Conservation (phyloP, 371 early-diverging fungal genomes). For the Rhizopus sp. region DNA sequence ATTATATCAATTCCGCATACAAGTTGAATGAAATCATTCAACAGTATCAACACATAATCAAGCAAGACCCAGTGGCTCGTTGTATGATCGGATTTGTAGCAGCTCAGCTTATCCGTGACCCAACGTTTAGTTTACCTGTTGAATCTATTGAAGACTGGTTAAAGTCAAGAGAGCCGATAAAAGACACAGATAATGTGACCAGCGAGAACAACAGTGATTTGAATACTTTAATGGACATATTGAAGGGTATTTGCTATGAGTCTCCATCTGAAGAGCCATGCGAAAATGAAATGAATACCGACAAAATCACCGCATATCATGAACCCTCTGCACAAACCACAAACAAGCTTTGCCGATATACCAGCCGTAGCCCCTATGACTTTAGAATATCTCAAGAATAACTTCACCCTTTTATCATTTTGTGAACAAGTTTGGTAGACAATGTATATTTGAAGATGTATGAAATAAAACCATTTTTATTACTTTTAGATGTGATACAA, state of each 20-base stretch:
- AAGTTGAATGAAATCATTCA: not conserved
- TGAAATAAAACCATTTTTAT: no score
- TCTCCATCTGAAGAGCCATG: not conserved
- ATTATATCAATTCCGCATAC: not conserved
- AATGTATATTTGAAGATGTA: no score
- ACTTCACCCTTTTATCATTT: no score
- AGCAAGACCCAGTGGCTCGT: slow-evolving; percentile 11
- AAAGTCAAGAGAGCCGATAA: not conserved
- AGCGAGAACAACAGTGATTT: not conserved
- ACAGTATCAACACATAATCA: slow-evolving; percentile 10
- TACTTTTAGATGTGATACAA: no score
- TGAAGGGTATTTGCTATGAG: not conserved
- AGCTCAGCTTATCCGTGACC: slow-evolving; percentile 12
- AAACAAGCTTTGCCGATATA: no score
- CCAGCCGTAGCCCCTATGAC: no score
- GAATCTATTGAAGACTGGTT: slow-evolving; percentile 12
- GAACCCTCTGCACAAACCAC: no score
- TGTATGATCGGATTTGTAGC: slow-evolving; percentile 23
- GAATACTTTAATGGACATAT: not conserved
- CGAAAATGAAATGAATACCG: not conserved
- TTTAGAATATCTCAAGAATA: no score
- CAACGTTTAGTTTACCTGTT: slow-evolving; percentile 6
- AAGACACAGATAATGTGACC: not conserved
- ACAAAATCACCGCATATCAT: not conserved
- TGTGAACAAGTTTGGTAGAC: no score